These are phyloP conservation scores for Amauroascus verrucosus DNA, from an alignment of 2,329 filamentous ascomycete genomes.

Conservation along the genomic window DNA sequence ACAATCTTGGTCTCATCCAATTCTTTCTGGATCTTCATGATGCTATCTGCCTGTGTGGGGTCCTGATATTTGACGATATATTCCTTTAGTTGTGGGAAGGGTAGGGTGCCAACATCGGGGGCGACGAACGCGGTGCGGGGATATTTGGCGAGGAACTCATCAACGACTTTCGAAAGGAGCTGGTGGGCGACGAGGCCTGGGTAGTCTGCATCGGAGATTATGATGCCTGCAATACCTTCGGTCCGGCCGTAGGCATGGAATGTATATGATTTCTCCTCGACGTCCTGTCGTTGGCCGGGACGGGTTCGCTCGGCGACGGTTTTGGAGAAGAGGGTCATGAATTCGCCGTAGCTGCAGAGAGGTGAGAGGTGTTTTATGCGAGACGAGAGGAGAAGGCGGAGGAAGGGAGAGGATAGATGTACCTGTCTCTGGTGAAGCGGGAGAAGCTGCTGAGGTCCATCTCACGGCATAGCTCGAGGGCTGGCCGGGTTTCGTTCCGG, in stretches of 20 bases:
- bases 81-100: slow-evolving; percentile 69
- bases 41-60: slow-evolving; percentile 77
- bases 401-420: slow-evolving; percentile 21
- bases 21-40: slow-evolving; percentile 92
- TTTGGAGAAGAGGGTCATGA: slow-evolving; percentile 79
- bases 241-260: slow-evolving; percentile 70
- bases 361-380: slow-evolving; percentile 3
- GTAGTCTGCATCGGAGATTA: slow-evolving; percentile 52
- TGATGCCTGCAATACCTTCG: slow-evolving; percentile 63
- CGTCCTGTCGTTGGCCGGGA: slow-evolving; percentile 66
- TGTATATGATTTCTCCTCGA: slow-evolving; percentile 32
- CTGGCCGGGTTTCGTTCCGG: slow-evolving; percentile 66
- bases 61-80: slow-evolving; percentile 76
- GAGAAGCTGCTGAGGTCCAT: slow-evolving; percentile 70
- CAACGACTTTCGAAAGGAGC: slow-evolving; percentile 63
- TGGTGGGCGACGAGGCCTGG: slow-evolving; percentile 36
- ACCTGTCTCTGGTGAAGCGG: slow-evolving; percentile 67
- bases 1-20: slow-evolving; percentile 96
- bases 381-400: not conserved
- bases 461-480: slow-evolving; percentile 65
- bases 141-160: slow-evolving; percentile 68
- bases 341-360: slow-evolving; percentile 46
- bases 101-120: slow-evolving; percentile 40
- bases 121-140: slow-evolving; percentile 55
- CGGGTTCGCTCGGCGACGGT: slow-evolving; percentile 77